Evolutionary conservation across 1,284 basidiomycete species (phyloP), one percentile per base, ranked within the genome.

Genomic region (Fomitopsis palustris): DNA sequence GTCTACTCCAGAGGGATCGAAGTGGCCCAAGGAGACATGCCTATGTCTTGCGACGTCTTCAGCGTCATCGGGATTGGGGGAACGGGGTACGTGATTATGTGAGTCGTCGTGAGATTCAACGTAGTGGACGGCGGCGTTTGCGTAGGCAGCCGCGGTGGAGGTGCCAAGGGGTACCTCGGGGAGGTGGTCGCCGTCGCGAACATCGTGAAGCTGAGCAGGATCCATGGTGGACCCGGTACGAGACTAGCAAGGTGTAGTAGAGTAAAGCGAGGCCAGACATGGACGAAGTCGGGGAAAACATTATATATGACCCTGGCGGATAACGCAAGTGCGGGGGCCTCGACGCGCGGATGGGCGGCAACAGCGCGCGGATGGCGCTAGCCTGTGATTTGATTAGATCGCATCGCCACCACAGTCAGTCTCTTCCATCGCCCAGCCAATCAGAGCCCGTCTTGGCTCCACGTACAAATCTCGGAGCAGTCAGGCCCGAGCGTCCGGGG

Each of bases 1-100:
- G 21, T 61, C 61, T 19, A 76, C 69, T 29, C 75, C 75, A 27
- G 63, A 54, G 8, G 66, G 72, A 60, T 77, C 75, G 59, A 77
- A 77, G 53, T 56, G 58, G 0, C 59, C 64, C 16, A 65, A 56
- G 42, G 65, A 61, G 39, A 68, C 67, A 51, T 62, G 67, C 45
- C 49, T 12, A 33, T 21, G 14, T 56, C 60, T 5, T 23, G 25
- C 27, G 54, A 54, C 12, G 60, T 58, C 12, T 43, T 25, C 27
- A 56, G 59, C 56, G 10, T 35, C 38, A 10, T 37, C 25, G 25
- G 42, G 38, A 10, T 37, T 25, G 25, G 42, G 38, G 19, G 58
- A 31, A 6, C 31, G 42, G 35, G 38, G 53, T 37, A 19, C n/a
- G 8, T 39, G 31, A 53, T 33, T 47, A 49, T 27, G 14, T 35